Conservation (phyloP, 1,284 basidiomycete species). For the Leccinum fuscescens region DNA sequence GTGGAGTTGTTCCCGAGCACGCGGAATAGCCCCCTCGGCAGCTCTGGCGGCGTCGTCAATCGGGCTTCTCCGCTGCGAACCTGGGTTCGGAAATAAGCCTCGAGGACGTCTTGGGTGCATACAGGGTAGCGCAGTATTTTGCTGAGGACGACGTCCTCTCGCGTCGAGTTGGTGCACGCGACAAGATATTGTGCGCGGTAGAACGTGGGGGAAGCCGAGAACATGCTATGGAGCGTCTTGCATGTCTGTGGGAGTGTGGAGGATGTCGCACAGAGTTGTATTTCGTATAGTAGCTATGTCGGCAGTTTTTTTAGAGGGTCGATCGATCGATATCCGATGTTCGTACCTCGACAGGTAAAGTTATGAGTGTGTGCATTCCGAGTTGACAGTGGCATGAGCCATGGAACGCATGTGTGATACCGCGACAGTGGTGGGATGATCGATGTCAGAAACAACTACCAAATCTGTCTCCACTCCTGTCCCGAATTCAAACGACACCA, state of each 20-base stretch:
- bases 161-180: slow-evolving; percentile 31
- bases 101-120: slow-evolving; percentile 57
- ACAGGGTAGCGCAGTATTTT: slow-evolving; percentile 61
- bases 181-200: slow-evolving; percentile 63
- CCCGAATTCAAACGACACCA: too few species aligned
- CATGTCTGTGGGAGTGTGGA: slow-evolving; percentile 56
- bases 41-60: slow-evolving; percentile 33
- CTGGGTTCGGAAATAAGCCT: slow-evolving; percentile 41
- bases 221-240: slow-evolving; percentile 49
- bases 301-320: neutral
- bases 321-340: neutral
- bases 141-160: slow-evolving; percentile 36
- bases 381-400: slow-evolving; percentile 30
- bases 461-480: slow-evolving; percentile 2
- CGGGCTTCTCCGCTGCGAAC: neutral
- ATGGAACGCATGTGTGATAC: neutral
- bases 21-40: slow-evolving; percentile 66
- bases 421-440: too few species aligned
- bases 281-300: slow-evolving; percentile 66
- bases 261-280: slow-evolving; percentile 67
- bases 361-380: slow-evolving; percentile 29
- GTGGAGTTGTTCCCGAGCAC: slow-evolving; percentile 29
- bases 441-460: neutral
- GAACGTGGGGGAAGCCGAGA: slow-evolving; percentile 48
- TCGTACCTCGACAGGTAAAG: slow-evolving; percentile 48